A percentile compares a stretch with the other conserved stretches of the same genome.
Evolutionary conservation across 257 asterid species (phyloP).

Genomic region (Solanum piurae): DNA sequence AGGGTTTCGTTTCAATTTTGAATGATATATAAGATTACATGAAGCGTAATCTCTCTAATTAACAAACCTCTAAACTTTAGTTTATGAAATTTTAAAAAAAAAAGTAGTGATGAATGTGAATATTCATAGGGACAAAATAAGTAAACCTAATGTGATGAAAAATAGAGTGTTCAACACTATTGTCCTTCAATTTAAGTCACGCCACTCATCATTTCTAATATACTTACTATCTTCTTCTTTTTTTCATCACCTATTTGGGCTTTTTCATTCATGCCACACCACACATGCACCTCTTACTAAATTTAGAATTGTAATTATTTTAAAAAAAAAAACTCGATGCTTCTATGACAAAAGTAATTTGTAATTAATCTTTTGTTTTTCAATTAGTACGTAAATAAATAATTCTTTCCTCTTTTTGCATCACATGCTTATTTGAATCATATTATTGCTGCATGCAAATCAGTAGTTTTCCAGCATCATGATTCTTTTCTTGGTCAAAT

Average conservation of each 20-base stretch:
- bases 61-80: not conserved
- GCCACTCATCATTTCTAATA: constrained; percentile 14
- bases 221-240: not conserved
- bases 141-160: constrained; percentile 6
- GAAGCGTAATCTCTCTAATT: not conserved
- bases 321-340: not conserved
- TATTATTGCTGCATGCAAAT: not conserved
- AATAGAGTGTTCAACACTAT: not conserved
- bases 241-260: not conserved
- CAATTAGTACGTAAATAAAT: not conserved
- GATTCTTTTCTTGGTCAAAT: not conserved
- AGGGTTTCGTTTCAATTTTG: not conserved
- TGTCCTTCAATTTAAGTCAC: constrained; percentile 1
- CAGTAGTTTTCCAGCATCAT: not conserved
- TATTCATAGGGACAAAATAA: not conserved
- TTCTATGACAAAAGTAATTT: not conserved
- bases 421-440: not conserved
- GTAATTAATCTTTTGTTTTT: not conserved
- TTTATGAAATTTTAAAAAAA: not conserved
- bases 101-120: not conserved
- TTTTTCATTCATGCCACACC: not conserved
- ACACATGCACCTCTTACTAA: not conserved
- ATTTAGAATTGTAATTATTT: not conserved
- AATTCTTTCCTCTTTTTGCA: not conserved
- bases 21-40: not conserved